A percentile compares a stretch with the other conserved stretches of the same genome.
These are phyloP conservation scores for Solanum commersonii DNA, from an alignment of 257 asterid genomes.

Conservation along the genomic window DNA sequence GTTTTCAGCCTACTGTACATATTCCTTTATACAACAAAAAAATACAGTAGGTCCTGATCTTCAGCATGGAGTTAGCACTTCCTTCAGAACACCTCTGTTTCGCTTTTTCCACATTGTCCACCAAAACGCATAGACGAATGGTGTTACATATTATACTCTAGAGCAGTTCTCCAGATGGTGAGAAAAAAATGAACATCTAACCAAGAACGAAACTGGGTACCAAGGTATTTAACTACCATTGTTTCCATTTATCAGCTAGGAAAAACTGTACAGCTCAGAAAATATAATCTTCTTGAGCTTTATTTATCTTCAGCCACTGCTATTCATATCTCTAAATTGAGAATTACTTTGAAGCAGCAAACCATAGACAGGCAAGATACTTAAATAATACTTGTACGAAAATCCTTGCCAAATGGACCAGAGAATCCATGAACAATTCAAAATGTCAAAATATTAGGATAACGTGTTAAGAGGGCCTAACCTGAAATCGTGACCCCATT, in stretches of 20 bases:
- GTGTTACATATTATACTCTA: not conserved
- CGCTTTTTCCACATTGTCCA: not conserved
- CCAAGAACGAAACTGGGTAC: not conserved
- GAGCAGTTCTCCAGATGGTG: not conserved
- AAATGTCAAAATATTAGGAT: not conserved
- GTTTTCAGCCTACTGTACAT: not conserved
- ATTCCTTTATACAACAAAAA: not conserved
- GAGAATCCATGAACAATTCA: not conserved
- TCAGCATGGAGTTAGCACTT: not conserved
- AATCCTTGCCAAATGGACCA: not conserved
- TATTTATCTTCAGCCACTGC: not conserved
- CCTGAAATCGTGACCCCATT: slow-evolving; percentile 99
- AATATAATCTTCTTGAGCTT: not conserved
- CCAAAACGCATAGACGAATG: not conserved
- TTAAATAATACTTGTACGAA: not conserved
- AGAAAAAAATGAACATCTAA: not conserved
- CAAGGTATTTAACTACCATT: not conserved
- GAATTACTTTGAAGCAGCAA: not conserved
- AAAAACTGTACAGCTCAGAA: not conserved
- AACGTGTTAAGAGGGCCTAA: slow-evolving; percentile 6
- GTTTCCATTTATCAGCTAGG: not conserved
- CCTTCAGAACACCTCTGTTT: not conserved
- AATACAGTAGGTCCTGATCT: not conserved
- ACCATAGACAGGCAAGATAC: not conserved
- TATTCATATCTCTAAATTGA: not conserved